Percentiles rank a stretch among this genome's conserved stretches.
These are phyloP conservation scores for Pseudogymnoascus sp. DNA, from an alignment of 2,329 filamentous ascomycete genomes.

Conservation along the genomic window DNA sequence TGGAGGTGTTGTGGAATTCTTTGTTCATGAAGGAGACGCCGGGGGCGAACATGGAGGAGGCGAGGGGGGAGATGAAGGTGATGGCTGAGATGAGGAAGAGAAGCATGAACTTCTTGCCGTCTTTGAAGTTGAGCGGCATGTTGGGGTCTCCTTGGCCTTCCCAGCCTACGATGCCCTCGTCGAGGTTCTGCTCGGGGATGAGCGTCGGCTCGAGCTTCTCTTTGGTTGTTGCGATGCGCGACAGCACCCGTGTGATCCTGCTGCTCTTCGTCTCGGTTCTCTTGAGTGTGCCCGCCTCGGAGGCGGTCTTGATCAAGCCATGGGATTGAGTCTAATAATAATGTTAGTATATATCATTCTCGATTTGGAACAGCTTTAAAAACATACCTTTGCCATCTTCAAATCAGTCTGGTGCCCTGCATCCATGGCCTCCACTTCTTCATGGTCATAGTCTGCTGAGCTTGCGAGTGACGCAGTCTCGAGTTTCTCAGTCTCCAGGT, in stretches of 20 bases:
- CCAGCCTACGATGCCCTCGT: constrained; percentile 50
- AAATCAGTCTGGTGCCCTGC: constrained; percentile 22
- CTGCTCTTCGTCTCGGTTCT: constrained; percentile 17
- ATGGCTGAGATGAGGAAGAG: constrained; percentile 28
- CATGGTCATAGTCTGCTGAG: constrained; percentile 21
- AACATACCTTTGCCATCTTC: constrained; percentile 19
- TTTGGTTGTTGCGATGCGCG: constrained; percentile 23
- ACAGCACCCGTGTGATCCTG: constrained; percentile 13
- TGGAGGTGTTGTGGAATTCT: constrained; percentile 21
- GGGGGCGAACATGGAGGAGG: constrained; percentile 39
- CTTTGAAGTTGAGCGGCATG: constrained; percentile 47
- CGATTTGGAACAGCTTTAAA: background rate
- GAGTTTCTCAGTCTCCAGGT: background rate
- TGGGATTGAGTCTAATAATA: background rate
- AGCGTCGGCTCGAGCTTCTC: constrained; percentile 16
- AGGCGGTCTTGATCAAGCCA: constrained; percentile 17
- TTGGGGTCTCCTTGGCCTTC: constrained; percentile 48
- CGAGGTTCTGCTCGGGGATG: constrained; percentile 43
- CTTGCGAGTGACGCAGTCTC: background rate
- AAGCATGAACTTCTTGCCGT: constrained; percentile 25
- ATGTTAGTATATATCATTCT: constrained; percentile 1
- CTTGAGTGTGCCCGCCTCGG: constrained; percentile 16
- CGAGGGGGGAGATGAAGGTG: constrained; percentile 26
- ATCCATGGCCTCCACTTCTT: constrained; percentile 25
- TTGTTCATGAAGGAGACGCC: constrained; percentile 27